These are phyloP conservation scores for Avena atlantica DNA, from an alignment of 176 grass and related monocot genomes.

Conservation along the genomic window DNA sequence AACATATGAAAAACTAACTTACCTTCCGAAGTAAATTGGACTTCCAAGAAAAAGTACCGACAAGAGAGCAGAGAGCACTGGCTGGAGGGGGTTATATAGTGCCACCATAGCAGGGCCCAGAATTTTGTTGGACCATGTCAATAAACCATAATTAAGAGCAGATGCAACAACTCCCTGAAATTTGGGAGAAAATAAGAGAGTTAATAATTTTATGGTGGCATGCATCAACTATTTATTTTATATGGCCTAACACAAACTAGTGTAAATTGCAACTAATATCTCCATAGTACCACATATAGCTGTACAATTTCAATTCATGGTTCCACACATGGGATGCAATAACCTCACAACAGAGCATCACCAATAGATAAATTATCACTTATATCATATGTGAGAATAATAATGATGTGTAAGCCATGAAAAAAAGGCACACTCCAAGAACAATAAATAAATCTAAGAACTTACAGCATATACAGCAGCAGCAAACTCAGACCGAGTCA, in stretches of 20 bases:
- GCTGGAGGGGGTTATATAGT: constrained; percentile 89
- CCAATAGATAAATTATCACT: background rate
- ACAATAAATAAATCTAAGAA: constrained; percentile 37
- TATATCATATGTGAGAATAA: background rate
- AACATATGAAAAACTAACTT: constrained; percentile 25
- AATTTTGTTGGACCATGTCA: constrained; percentile 98
- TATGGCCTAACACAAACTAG: constrained; percentile 3
- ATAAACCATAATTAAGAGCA: constrained; percentile 78
- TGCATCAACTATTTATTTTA: constrained; percentile 4
- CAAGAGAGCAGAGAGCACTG: constrained; percentile 76
- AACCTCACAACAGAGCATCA: background rate
- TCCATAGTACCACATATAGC: constrained; percentile 15
- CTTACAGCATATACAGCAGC: constrained; percentile 92
- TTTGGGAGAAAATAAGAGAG: background rate
- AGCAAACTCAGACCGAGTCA: constrained; percentile 75
- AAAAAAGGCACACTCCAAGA: background rate
- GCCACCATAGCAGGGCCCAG: constrained; percentile 88
- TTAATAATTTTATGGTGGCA: constrained; percentile 6
- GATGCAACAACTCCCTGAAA: constrained; percentile 82
- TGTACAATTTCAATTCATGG: constrained; percentile 32
- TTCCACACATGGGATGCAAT: background rate
- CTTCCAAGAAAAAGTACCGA: constrained; percentile 84
- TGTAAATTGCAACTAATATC: constrained; percentile 11
- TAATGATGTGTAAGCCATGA: constrained; percentile 1
- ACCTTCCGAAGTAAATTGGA: constrained; percentile 92